Conservation (phyloP, 2,329 filamentous ascomycete species). For the Fusarium sterilihyphosum region DNA sequence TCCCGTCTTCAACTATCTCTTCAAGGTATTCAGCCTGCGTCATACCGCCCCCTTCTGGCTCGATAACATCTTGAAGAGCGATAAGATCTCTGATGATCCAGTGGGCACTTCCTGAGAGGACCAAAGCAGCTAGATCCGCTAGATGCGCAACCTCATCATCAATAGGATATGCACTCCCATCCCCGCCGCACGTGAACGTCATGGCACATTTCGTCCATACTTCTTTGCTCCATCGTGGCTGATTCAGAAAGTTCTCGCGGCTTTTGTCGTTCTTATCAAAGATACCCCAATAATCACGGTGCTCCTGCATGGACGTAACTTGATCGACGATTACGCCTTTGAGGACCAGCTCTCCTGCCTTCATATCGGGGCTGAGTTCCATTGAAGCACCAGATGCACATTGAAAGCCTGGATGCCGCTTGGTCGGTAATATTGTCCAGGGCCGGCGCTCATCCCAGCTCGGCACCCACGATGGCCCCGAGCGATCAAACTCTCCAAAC, state of each 20-base stretch:
- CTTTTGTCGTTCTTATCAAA: background rate
- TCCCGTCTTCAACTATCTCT: accelerated
- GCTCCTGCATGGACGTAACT: accelerated
- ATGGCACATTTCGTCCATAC: background rate
- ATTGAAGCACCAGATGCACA: accelerated
- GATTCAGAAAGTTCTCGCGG: accelerated
- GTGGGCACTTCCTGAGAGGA: accelerated
- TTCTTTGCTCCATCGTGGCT: background rate
- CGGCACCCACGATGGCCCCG: background rate
- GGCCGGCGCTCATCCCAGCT: background rate
- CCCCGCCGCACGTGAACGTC: accelerated
- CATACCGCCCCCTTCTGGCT: accelerated
- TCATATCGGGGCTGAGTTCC: accelerated
- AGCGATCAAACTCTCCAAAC: accelerated
- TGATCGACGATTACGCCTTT: background rate
- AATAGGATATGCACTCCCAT: background rate
- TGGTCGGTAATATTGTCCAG: background rate
- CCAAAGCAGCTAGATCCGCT: accelerated
- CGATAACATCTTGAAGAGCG: accelerated
- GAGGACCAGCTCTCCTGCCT: background rate
- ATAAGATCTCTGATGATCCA: background rate
- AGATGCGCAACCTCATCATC: accelerated
- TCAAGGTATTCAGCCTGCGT: accelerated
- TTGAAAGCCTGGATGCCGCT: accelerated
- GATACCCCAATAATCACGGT: accelerated